A percentile compares a stretch with the other conserved stretches of the same genome.
Conservation (phyloP, 192 early-diverging fungal species). For the Dimargaris xerosporica region DNA sequence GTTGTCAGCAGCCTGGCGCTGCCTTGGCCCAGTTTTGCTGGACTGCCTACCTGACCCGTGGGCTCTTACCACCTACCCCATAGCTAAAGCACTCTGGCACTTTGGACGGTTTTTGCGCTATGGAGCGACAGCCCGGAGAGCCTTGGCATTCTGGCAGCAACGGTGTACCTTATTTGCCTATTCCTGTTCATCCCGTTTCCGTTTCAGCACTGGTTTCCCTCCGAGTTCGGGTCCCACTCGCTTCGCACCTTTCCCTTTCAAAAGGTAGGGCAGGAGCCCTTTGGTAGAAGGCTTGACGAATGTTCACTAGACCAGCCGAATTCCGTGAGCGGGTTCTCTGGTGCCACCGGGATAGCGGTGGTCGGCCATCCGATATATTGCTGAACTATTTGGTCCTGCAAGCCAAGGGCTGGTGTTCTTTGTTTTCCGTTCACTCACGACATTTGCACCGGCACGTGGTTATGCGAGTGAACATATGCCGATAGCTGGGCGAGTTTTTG, state of each 20-base stretch:
- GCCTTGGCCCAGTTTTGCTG: too few species aligned
- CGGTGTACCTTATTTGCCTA: conserved; percentile 72
- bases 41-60: not conserved
- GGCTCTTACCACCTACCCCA: not conserved
- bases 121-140: conserved; percentile 67
- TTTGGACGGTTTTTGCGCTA: not conserved
- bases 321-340: too few species aligned
- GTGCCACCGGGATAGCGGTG: too few species aligned
- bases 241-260: conserved; percentile 49
- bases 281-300: too few species aligned
- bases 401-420: too few species aligned
- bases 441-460: too few species aligned
- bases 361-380: too few species aligned
- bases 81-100: not conserved
- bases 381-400: too few species aligned
- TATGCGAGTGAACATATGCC: too few species aligned
- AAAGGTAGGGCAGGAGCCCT: conserved; percentile 32
- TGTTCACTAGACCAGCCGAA: too few species aligned
- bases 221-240: conserved; percentile 18
- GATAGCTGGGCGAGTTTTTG: conserved; percentile 83
- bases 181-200: conserved; percentile 92
- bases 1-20: not conserved
- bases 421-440: too few species aligned
- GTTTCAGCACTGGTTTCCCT: conserved; percentile 69
- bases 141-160: conserved; percentile 79